phyloP scores from a whole-genome alignment of 1,139 yeast genomes.

The Diutina mesorugosa region DNA sequence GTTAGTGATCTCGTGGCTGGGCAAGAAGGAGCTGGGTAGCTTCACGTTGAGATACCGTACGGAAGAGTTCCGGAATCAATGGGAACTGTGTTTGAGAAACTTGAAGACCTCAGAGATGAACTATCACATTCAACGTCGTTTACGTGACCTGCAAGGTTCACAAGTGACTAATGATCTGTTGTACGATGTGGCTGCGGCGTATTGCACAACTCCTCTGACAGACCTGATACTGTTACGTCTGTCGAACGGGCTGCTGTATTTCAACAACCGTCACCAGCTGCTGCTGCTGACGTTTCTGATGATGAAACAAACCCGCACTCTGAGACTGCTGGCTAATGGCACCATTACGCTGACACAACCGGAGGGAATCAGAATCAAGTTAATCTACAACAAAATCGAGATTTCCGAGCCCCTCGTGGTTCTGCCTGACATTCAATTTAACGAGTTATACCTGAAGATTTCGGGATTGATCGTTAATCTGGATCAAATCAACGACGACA shows the following conservation, averaged over 20 bases:
- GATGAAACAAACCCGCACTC: conserved; percentile 14
- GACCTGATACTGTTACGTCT: conserved; percentile 10
- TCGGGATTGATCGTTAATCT: conserved; percentile 22
- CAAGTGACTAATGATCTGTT: conserved; percentile 13
- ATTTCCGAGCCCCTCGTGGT: conserved; percentile 24
- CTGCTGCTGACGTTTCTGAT: conserved; percentile 33
- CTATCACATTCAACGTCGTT: conserved; percentile 22
- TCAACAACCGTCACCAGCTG: conserved; percentile 25
- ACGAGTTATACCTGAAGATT: conserved; percentile 31
- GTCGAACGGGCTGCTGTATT: conserved; percentile 13
- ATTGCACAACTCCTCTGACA: conserved; percentile 5
- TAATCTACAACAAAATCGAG: conserved; percentile 35
- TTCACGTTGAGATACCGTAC: conserved; percentile 57
- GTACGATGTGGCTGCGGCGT: conserved; percentile 12
- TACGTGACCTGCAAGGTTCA: conserved; percentile 26
- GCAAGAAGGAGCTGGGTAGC: conserved; percentile 64
- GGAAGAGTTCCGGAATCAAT: conserved; percentile 59
- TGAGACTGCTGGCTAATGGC: conserved; percentile 3
- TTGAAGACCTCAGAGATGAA: conserved; percentile 32
- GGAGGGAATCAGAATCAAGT: conserved; percentile 26
- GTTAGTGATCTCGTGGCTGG: conserved; percentile 65
- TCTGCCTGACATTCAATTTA: conserved; percentile 29
- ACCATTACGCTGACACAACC: conserved; percentile 5
- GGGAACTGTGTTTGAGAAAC: conserved; percentile 48
- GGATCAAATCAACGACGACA: conserved; percentile 20